Evolutionary conservation across 345 rosid genomes (phyloP), one percentile per base, ranked within the genome.

Genomic region (Draba incana): DNA sequence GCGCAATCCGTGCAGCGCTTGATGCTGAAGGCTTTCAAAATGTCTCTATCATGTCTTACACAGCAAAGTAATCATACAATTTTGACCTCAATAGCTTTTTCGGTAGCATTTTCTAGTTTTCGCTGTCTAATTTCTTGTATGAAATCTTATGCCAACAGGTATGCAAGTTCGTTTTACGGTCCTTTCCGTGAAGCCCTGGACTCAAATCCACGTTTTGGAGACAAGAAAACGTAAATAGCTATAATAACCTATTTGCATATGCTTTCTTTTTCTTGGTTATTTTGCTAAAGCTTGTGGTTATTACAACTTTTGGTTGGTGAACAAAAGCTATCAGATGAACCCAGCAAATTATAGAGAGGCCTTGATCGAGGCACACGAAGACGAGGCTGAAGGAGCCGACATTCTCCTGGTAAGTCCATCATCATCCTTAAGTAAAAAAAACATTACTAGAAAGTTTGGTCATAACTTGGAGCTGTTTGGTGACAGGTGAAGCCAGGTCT

Each of bases 361-460:
- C 37, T 77, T 93, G 73, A 77, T 91, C 13, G 98, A 93, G 80
- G 87, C 85, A 10, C 82, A 57, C 5, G 98, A 76, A 79, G 98
- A 93, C 55, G 98, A 90, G 63, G 77, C 91, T 68, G 98, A 93
- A 83, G 98, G 98, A 78, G 98, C 98, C 38, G 98, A 91, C 70
- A 91, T 93, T 69, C 97, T 93, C 46, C 77, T 93, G 88, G 98
- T 88, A 63, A 47, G 35, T 62, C 11, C 7, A 14, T 44, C 33
- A 38, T 37, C 41, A 47, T 23, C 7, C 16, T 41, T 38, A 0
- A 52, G 16, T 9, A 3, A 44, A 42, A 4, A 33, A 31, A 46
- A 55, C 73, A 45, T 38, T 10, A 28, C 4, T 14, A 15, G 31
- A 20, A 20, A 47, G 44, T 39, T 38, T 35, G 27, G 1, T 61